Evolutionary conservation across 441 rosid genomes (phyloP), one percentile per base, ranked within the genome.

Genomic region (Biscutella laevigata): DNA sequence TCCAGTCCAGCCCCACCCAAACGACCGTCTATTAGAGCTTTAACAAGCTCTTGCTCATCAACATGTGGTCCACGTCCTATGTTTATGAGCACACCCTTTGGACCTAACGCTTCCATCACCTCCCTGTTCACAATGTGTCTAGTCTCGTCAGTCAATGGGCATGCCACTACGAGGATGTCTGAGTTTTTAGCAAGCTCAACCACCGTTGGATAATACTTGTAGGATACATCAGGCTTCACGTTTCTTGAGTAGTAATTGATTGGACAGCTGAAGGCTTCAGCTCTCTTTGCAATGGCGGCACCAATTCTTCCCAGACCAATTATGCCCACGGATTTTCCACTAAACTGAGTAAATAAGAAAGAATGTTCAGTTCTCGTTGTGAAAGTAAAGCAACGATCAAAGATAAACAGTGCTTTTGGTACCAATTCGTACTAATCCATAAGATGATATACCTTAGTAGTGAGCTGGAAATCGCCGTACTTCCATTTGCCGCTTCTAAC

Each of bases 401-500:
- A 36, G 53, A 42, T 21, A 36, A 37, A 46, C 10, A 25, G 27
- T 24, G 16, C 26, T 53, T 36, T 22, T 42, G 20, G 20, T 17
- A 17, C 3, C 2, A 17, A 17, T 22, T 20, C 21, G 25, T 37
- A 37, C 34, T 36, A 26, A 24, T 53, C 22, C 13, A 51, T 6
- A 29, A 22, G 25, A 15, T 15, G 15, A 46, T 15, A 56, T 33
- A 85, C 95, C 97, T 86, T 86, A 33, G 89, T 82, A 7, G 83
- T 77, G 82, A 86, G 77, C 54, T 59, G 55, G 49, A 45, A 84
- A 26, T 82, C 78, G 24, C 86, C 83, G 57, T 26, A 73, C 75
- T 73, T 82, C 97, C 95, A 87, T 21, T 70, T 61, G 8, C 91
- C 96, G 43, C 79, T 74, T 67, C 88, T 78, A 3, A 88, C 91